Conservation (phyloP, 75 land plant genomes). For the Pinus albicaulis region DNA sequence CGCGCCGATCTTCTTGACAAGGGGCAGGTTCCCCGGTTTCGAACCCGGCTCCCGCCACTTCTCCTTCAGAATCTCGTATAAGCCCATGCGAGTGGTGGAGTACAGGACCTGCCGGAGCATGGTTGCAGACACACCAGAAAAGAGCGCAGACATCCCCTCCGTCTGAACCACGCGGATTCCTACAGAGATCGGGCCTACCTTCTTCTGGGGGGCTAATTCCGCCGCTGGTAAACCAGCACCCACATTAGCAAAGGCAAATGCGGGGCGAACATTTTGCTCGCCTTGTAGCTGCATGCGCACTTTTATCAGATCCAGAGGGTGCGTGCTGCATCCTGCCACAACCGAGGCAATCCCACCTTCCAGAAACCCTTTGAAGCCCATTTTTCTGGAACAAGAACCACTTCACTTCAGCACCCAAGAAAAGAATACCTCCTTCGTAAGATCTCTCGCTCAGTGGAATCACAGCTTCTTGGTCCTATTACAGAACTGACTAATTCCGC, state of each 20-base stretch:
- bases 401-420: background rate
- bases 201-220: background rate
- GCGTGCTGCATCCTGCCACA: conserved; percentile 80
- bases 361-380: conserved; percentile 71
- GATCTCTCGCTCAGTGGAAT: background rate
- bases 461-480: background rate
- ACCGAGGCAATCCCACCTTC: conserved; percentile 87
- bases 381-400: conserved; percentile 7
- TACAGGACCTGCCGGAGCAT: conserved; percentile 82
- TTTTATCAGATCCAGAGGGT: conserved; percentile 86
- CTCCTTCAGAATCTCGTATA: conserved; percentile 70
- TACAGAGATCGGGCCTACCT: conserved; percentile 44
- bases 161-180: conserved; percentile 54
- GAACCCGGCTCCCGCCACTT: conserved; percentile 52
- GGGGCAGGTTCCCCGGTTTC: conserved; percentile 22
- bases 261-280: conserved; percentile 24
- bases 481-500: background rate
- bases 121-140: conserved; percentile 86
- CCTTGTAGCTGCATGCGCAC: conserved; percentile 96
- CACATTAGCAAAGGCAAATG: conserved; percentile 12
- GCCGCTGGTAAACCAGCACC: conserved; percentile 8
- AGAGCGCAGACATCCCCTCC: conserved; percentile 64
- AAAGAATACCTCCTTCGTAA: background rate
- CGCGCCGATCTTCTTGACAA: conserved; percentile 49
- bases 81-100: conserved; percentile 92